phyloP scores from a whole-genome alignment of 495 filamentous ascomycete genomes.

The Penicillium lividum region DNA sequence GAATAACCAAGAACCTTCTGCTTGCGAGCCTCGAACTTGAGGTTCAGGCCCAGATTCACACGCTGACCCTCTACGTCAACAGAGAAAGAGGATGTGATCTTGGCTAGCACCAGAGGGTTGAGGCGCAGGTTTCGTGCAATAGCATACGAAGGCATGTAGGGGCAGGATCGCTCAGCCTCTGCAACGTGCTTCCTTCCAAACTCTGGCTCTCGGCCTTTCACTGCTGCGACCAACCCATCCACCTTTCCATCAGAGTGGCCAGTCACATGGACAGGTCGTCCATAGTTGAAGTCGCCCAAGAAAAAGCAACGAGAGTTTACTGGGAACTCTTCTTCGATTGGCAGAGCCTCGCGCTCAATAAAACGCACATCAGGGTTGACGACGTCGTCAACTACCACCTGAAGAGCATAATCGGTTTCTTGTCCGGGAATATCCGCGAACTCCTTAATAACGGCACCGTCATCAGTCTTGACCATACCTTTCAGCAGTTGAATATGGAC shows the following conservation, averaged over 20 bases:
- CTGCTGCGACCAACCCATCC: conserved; percentile 69
- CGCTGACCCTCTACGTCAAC: conserved; percentile 75
- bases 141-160: conserved; percentile 81
- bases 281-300: conserved; percentile 93
- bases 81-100: conserved; percentile 90
- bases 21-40: conserved; percentile 95
- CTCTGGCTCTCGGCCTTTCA: conserved; percentile 71
- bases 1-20: conserved; percentile 96
- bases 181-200: conserved; percentile 74
- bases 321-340: conserved; percentile 92
- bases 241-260: conserved; percentile 71
- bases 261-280: conserved; percentile 82
- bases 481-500: conserved; percentile 91
- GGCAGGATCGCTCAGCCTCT: conserved; percentile 63
- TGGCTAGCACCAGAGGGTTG: conserved; percentile 86
- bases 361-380: conserved; percentile 91
- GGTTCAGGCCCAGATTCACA: conserved; percentile 88
- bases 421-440: conserved; percentile 86
- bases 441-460: conserved; percentile 89
- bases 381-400: conserved; percentile 87
- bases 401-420: conserved; percentile 88
- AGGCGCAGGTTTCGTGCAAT: conserved; percentile 80
- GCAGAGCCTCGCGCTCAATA: conserved; percentile 79
- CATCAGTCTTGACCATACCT: conserved; percentile 85
- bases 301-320: conserved; percentile 82